Base-by-base conservation (phyloP, 352 stramenopile genomes). In the Globisporangium barbulae region DNA sequence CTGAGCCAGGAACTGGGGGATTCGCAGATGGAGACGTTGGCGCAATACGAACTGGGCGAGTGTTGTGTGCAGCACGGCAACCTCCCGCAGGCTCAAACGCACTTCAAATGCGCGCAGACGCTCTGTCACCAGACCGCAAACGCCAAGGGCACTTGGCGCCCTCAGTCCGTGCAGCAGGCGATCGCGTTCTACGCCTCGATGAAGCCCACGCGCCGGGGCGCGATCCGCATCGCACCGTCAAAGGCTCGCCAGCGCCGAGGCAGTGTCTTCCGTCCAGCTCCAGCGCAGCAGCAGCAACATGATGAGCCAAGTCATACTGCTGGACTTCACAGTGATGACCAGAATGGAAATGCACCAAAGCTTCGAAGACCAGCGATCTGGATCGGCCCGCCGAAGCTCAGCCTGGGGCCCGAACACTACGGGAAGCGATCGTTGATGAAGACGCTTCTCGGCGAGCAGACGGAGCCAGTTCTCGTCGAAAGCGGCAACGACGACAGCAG, bases 111-210 rank as follows among this genome's bases (percentile, higher is more conserved):
- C 9, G 75, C 77, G 17, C 75, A 76, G 25, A 71, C 66, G 28
- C 50, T 87, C 21, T 85, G 75, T 52, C 77, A 85, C 56, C 70
- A 81, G 60, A 83, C 76, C 1, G 74, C 67, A 1, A 72, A 81
- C 33, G 81, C 71, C 10, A 57, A 53, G 0, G 59, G 64, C 12
- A 70, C 68, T 31, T 85, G 76, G 81, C 69, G 78, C 0, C 31
- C 45, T 7, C 65, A 65, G 0, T 87, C 81, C 0, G 69, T 89
- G 25, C 70, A 84, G 55, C 69, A 78, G 7, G 80, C 80, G 0
- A 84, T 89, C 31, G 74, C 35, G 19, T 88, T 89, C 61, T 89
- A 89, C 64, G 63, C 70, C 1, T 69, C 65, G 19, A 56, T 89
- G 56, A 61, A 60, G 25, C 67, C 68, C 2, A 55, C 57, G 5